Percentiles rank a stretch among this genome's conserved stretches.
phyloP scores from a whole-genome alignment of 2,329 filamentous ascomycete species.

The Ascochyta rabiei region DNA sequence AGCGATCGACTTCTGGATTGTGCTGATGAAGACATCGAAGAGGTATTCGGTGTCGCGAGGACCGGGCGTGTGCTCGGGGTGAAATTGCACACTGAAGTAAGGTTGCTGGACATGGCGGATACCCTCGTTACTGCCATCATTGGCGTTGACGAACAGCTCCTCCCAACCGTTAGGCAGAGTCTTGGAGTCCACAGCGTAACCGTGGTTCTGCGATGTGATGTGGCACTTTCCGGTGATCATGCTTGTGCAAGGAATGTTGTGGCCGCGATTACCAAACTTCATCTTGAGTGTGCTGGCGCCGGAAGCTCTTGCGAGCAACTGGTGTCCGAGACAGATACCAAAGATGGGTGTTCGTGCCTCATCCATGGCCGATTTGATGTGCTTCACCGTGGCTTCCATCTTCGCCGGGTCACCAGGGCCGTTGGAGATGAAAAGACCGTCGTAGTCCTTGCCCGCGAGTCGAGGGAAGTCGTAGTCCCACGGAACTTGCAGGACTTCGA shows the following conservation, averaged over 20 bases:
- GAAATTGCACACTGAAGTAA: conserved; percentile 99
- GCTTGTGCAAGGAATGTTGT: conserved; percentile 98
- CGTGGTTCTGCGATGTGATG: conserved; percentile 99
- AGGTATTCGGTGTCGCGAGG: conserved; percentile 95
- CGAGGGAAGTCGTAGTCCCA: conserved; percentile 92
- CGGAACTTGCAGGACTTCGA: conserved; percentile 92
- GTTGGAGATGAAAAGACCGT: conserved; percentile 97
- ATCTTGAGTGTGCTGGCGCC: conserved; percentile 90
- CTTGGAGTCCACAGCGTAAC: conserved; percentile 85
- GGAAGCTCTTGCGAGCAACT: conserved; percentile 85
- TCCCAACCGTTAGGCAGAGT: conserved; percentile 81
- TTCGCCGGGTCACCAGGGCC: conserved; percentile 93
- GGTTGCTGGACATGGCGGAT: conserved; percentile 85
- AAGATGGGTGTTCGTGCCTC: conserved; percentile 87
- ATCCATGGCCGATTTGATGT: conserved; percentile 76
- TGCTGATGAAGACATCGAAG: conserved; percentile 94
- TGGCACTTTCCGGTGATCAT: conserved; percentile 95
- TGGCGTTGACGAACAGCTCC: conserved; percentile 97
- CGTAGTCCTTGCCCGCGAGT: conserved; percentile 81
- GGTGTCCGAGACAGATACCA: conserved; percentile 94
- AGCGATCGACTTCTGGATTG: conserved; percentile 74
- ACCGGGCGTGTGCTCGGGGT: conserved; percentile 94
- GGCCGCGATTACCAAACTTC: conserved; percentile 98
- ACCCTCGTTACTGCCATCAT: conserved; percentile 97
- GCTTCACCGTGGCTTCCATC: conserved; percentile 77